Evolutionary conservation across 75 land plant species (phyloP).

Genomic region (Cupressus sempervirens): DNA sequence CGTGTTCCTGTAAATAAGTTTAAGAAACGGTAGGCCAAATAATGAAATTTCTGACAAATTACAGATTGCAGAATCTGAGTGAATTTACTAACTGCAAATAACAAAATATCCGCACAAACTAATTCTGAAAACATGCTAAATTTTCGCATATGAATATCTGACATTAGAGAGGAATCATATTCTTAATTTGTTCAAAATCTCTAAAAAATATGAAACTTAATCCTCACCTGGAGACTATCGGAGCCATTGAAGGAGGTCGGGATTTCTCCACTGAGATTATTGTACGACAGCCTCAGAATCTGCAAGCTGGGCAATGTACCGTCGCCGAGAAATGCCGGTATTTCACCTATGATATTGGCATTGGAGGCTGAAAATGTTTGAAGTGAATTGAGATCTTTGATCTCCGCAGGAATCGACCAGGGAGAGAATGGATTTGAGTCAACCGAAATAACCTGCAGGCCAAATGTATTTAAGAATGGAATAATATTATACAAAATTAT

Average conservation of each 20-base stretch:
- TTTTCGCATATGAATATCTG: background rate
- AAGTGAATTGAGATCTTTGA: constrained; percentile 27
- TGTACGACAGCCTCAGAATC: constrained; percentile 52
- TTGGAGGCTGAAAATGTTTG: constrained; percentile 51
- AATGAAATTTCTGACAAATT: background rate
- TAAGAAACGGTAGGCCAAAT: background rate
- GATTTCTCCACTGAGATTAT: constrained; percentile 51
- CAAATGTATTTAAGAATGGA: background rate
- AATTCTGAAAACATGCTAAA: background rate
- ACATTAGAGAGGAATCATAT: background rate
- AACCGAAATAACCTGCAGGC: background rate
- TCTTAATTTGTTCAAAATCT: background rate
- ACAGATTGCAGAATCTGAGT: too few relatives aligned
- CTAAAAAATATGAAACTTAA: background rate
- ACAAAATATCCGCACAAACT: too few relatives aligned
- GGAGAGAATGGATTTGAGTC: constrained; percentile 12
- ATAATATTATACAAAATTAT: background rate
- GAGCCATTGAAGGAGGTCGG: constrained; percentile 45
- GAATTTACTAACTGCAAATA: too few relatives aligned
- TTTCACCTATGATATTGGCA: constrained; percentile 46
- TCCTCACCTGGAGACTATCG: constrained; percentile 18
- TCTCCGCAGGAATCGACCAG: constrained; percentile 54
- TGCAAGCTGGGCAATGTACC: constrained; percentile 28
- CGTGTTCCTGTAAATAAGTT: background rate
- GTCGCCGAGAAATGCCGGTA: constrained; percentile 61